Conservation (phyloP, 345 rosid genomes). For the Eucalyptus victrix region DNA sequence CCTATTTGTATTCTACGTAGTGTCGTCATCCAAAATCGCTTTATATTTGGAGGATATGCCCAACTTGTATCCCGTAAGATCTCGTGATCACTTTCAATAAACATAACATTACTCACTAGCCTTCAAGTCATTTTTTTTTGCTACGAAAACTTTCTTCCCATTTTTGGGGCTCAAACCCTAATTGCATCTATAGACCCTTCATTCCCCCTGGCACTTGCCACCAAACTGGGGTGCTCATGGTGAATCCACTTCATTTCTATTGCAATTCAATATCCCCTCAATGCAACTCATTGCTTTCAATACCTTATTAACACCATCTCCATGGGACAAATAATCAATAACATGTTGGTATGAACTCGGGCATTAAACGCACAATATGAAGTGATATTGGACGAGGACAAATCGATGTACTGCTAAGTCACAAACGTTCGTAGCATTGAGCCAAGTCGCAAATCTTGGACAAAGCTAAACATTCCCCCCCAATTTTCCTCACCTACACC, state of each 20-base stretch:
- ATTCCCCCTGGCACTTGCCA: neutral
- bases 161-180: neutral
- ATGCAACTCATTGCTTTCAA: neutral
- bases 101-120: neutral
- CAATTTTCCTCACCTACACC: too few species aligned
- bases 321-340: neutral
- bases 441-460: neutral
- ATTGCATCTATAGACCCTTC: fast-evolving
- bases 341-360: neutral
- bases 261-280: neutral
- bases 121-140: neutral
- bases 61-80: neutral
- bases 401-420: neutral
- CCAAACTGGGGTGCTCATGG: fast-evolving
- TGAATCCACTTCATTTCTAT: neutral
- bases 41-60: neutral
- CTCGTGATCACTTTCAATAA: fast-evolving
- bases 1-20: fast-evolving
- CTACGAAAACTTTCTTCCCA: neutral
- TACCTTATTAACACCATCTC: neutral
- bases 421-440: neutral
- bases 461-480: neutral
- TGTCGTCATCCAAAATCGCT: fast-evolving
- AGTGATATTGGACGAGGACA: neutral
- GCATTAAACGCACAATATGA: neutral